phyloP scores from a whole-genome alignment of 441 rosid species.

The Geranium incanum region DNA sequence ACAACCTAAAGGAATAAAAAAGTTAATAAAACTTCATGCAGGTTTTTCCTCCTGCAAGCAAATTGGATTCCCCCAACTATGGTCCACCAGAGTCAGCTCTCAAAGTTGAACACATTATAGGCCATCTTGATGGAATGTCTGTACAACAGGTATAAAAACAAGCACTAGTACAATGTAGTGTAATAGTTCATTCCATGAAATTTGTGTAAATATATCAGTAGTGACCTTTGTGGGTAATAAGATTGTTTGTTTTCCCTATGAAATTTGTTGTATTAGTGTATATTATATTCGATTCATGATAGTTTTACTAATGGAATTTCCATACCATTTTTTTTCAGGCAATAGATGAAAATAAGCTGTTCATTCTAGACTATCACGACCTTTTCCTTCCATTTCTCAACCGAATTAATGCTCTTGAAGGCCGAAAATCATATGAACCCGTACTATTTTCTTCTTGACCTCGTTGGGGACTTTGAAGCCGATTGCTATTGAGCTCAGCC shows the following conservation, averaged over 20 bases:
- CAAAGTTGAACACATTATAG: slow-evolving; percentile 14
- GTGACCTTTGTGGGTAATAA: no score
- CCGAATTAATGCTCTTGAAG: slow-evolving; percentile 1
- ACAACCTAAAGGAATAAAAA: no score
- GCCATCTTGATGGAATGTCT: slow-evolving; percentile 18
- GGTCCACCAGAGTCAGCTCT: slow-evolving; percentile 19
- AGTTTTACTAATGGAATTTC: no score
- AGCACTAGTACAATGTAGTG: no score
- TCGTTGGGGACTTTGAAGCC: slow-evolving; percentile 18
- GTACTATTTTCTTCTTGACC: slow-evolving; percentile 15
- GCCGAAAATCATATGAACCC: slow-evolving; percentile 14
- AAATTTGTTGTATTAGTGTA: no score
- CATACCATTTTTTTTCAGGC: slow-evolving; percentile 12
- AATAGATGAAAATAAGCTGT: slow-evolving; percentile 11
- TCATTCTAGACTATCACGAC: slow-evolving; percentile 20
- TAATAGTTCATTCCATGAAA: no score
- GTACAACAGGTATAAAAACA: slow-evolving; percentile 14
- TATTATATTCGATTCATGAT: no score
- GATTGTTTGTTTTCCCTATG: no score
- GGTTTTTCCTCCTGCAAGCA: slow-evolving; percentile 27
- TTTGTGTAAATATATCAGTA: no score
- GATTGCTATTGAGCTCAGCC: slow-evolving; percentile 17
- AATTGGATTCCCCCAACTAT: slow-evolving; percentile 21
- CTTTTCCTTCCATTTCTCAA: slow-evolving; percentile 12
- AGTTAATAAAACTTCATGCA: not conserved